Percentiles rank a stretch among this genome's conserved stretches.
Conservation (phyloP, 441 rosid species). For the Mallotus japonicus region DNA sequence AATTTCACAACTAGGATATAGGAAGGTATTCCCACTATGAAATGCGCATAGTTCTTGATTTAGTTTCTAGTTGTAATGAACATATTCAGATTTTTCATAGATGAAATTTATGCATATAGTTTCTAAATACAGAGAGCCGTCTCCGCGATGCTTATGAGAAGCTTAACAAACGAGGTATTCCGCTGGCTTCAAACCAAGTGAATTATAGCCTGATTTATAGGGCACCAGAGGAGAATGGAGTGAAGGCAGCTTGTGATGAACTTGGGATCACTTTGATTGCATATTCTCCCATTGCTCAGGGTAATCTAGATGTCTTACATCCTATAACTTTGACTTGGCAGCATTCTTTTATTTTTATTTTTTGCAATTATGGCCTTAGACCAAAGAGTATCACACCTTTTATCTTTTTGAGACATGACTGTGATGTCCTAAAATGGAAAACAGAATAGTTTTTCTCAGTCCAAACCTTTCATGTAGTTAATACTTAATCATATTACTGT, state of each 20-base stretch:
- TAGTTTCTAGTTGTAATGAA: conserved; percentile 2
- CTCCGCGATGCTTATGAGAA: conserved; percentile 73
- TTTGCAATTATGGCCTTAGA: too few relatives aligned
- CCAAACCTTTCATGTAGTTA: not conserved
- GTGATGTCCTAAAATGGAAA: not conserved
- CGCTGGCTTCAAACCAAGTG: conserved; percentile 95
- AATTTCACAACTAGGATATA: not conserved
- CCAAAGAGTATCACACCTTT: too few relatives aligned
- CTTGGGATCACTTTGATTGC: conserved; percentile 92
- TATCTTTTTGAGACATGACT: not conserved
- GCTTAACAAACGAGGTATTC: conserved; percentile 88
- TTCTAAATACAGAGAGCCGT: conserved; percentile 54
- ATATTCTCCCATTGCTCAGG: conserved; percentile 93
- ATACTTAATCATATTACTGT: too few relatives aligned
- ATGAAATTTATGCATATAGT: conserved; percentile 4
- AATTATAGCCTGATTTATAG: conserved; percentile 94
- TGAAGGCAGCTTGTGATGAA: conserved; percentile 89
- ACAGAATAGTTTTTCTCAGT: too few relatives aligned
- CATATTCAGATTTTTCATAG: conserved; percentile 5
- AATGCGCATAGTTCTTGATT: not conserved
- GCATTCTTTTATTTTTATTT: too few relatives aligned
- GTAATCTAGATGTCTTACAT: conserved; percentile 30
- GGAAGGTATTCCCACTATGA: not conserved
- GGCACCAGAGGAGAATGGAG: conserved; percentile 80
- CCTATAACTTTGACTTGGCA: not conserved